Evolutionary conservation across 1,284 basidiomycete genomes (phyloP).

Genomic region (Tilletia indica): DNA sequence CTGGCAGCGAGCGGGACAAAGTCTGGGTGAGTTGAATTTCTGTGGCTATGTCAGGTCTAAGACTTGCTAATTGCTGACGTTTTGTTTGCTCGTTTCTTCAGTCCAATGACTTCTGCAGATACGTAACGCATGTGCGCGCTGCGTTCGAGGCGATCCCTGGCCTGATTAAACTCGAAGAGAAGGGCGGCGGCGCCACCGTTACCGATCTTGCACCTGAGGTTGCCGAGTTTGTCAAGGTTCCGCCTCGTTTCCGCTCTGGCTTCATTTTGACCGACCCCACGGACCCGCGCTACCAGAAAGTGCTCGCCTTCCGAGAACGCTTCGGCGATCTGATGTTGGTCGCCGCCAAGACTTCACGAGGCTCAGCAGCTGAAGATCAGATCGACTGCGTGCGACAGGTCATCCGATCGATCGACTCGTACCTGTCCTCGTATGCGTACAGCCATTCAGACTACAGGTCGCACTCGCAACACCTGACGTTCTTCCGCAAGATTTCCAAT

Average conservation of each 20-base stretch:
- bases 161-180: conserved; percentile 61
- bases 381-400: conserved; percentile 76
- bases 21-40: conserved; percentile 4
- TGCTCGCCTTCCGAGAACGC: conserved; percentile 65
- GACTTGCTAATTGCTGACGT: neutral
- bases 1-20: conserved; percentile 22
- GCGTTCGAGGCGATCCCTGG: conserved; percentile 73
- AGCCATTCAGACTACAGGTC: conserved; percentile 54
- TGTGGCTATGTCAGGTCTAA: too few relatives aligned
- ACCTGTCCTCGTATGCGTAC: conserved; percentile 46
- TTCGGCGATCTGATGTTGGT: conserved; percentile 71
- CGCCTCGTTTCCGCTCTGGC: conserved; percentile 61
- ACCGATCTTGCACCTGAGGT: conserved; percentile 65
- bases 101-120: conserved; percentile 92
- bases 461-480: conserved; percentile 37
- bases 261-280: conserved; percentile 71
- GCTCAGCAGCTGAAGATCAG: conserved; percentile 74
- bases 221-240: conserved; percentile 65
- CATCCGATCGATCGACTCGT: conserved; percentile 54
- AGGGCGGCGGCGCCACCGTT: conserved; percentile 63
- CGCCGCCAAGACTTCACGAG: conserved; percentile 64
- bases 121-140: conserved; percentile 62
- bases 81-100: conserved; percentile 16
- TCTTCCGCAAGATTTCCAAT: conserved; percentile 58
- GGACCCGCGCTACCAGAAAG: conserved; percentile 74